These are phyloP conservation scores for Pelargonium myrrhifolium DNA, from an alignment of 441 rosid genomes.

Conservation along the genomic window DNA sequence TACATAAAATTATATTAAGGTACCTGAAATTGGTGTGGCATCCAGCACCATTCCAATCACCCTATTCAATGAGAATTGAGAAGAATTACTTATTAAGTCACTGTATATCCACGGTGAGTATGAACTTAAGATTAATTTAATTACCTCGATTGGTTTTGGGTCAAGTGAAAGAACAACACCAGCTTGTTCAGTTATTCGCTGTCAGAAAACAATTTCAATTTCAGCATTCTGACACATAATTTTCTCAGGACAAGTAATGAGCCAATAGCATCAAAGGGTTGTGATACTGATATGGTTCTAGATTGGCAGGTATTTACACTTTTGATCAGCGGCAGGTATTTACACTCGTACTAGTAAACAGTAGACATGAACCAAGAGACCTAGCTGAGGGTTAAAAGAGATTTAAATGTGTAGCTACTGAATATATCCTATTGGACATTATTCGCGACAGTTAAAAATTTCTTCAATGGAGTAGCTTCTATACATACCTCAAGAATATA, in stretches of 20 bases:
- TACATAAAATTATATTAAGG: background rate
- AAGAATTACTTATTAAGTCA: slow-evolving; percentile 2
- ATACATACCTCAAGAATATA: slow-evolving; percentile 78
- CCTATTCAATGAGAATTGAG: slow-evolving; percentile 34
- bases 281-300: too few species aligned
- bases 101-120: background rate
- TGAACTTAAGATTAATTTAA: background rate
- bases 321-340: too few species aligned
- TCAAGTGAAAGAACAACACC: slow-evolving; percentile 89
- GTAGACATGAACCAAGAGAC: too few species aligned
- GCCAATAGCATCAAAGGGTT: too few species aligned
- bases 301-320: too few species aligned
- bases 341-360: too few species aligned
- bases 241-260: background rate
- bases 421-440: background rate
- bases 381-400: background rate
- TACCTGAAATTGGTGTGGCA: slow-evolving; percentile 94
- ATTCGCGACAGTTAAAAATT: background rate
- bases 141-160: slow-evolving; percentile 87
- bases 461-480: background rate
- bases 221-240: background rate
- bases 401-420: background rate
- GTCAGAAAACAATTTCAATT: slow-evolving; percentile 21
- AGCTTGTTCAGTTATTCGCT: slow-evolving; percentile 97
- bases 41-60: slow-evolving; percentile 99